A percentile compares a stretch with the other conserved stretches of the same genome.
Conservation (phyloP, 2,329 filamentous ascomycete genomes). For the Apiospora aurea region DNA sequence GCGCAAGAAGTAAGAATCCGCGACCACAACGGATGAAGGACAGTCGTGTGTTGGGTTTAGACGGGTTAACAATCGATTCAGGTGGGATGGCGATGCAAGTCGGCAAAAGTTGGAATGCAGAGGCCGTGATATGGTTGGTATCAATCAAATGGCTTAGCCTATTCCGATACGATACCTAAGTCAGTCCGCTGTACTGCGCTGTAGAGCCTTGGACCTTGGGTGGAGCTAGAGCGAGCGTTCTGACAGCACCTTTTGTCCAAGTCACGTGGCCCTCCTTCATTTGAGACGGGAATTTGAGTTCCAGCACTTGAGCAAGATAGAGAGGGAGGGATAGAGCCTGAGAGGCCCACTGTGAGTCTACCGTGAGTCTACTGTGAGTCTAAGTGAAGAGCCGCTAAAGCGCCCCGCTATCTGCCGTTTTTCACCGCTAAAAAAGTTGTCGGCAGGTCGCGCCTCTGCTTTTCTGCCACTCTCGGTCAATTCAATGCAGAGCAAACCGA, state of each 20-base stretch:
- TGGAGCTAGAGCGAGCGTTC: background rate
- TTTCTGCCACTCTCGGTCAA: conserved; percentile 9
- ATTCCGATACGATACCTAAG: conserved; percentile 14
- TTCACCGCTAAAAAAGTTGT: conserved; percentile 55
- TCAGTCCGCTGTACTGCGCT: background rate
- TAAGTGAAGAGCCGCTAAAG: conserved; percentile 1
- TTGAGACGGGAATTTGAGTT: background rate
- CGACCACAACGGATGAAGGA: background rate
- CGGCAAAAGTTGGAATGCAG: background rate
- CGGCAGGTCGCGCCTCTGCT: conserved; percentile 4
- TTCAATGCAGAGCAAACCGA: conserved; percentile 13
- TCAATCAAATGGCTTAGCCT: background rate
- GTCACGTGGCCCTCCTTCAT: background rate
- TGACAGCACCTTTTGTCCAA: background rate
- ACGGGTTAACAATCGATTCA: background rate
- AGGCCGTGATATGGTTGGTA: background rate
- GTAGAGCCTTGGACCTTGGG: background rate
- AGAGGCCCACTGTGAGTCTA: background rate
- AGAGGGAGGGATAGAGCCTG: background rate
- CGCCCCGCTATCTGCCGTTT: conserved; percentile 44
- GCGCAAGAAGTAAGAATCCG: background rate
- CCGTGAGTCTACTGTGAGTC: background rate
- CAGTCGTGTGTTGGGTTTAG: background rate
- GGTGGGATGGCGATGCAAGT: background rate
- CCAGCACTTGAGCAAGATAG: background rate